Percentiles rank a stretch among this genome's conserved stretches.
These are phyloP conservation scores for Paramecium biaurelia DNA, from an alignment of 73 alveolate species.

Conservation along the genomic window DNA sequence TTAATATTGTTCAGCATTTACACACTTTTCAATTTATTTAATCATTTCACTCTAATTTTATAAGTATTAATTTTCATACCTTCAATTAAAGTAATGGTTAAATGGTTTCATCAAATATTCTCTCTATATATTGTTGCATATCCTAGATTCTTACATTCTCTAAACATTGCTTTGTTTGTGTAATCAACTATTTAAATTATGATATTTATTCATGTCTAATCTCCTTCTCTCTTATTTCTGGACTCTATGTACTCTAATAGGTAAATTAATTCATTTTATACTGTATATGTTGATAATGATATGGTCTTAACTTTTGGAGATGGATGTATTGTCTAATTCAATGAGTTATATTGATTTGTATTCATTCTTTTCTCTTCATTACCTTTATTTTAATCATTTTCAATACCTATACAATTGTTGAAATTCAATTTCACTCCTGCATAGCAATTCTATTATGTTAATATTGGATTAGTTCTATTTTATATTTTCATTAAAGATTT, in stretches of 20 bases:
- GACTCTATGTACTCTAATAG: conserved; percentile 1
- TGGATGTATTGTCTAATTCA: neutral
- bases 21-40: conserved; percentile 13
- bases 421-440: conserved; percentile 7
- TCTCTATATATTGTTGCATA: neutral
- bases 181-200: neutral
- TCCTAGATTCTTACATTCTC: neutral
- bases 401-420: neutral
- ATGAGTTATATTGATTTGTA: neutral
- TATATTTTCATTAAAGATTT: conserved; percentile 45
- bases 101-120: conserved; percentile 18
- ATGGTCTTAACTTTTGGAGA: conserved; percentile 28
- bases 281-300: conserved; percentile 33
- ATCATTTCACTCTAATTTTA: neutral
- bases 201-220: neutral
- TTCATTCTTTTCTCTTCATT: conserved; percentile 9
- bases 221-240: conserved; percentile 5
- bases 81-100: neutral
- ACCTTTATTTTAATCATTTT: neutral
- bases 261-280: neutral
- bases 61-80: neutral
- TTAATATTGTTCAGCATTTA: conserved; percentile 20
- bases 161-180: neutral
- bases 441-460: neutral
- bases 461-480: conserved; percentile 19